phyloP scores from a whole-genome alignment of 169 alveolate genomes.

The Theileria orientalis region DNA sequence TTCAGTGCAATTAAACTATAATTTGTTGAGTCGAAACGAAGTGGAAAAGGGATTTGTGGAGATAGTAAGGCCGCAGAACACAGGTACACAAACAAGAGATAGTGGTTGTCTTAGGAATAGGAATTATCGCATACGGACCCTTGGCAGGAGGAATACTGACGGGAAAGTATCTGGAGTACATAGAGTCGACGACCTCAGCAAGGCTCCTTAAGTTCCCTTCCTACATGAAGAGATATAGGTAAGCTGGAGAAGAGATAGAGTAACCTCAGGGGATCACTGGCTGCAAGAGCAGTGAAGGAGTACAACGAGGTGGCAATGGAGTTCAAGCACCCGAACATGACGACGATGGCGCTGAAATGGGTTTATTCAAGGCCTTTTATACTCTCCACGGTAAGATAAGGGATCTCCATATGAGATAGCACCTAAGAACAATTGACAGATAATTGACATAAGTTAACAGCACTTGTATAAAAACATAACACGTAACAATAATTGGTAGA shows the following conservation, averaged over 20 bases:
- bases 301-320: constrained; percentile 73
- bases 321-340: constrained; percentile 71
- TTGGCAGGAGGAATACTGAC: constrained; percentile 82
- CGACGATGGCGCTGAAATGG: constrained; percentile 80
- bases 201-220: constrained; percentile 81
- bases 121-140: constrained; percentile 77
- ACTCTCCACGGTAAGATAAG: constrained; percentile 66
- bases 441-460: too few species aligned
- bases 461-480: not conserved
- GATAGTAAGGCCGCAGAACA: constrained; percentile 77
- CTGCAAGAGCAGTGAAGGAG: constrained; percentile 77
- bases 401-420: too few species aligned
- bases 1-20: constrained; percentile 76
- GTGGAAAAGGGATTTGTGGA: constrained; percentile 83
- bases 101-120: constrained; percentile 43
- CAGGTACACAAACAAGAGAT: constrained; percentile 54
- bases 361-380: constrained; percentile 79
- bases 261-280: constrained; percentile 76
- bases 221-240: constrained; percentile 77
- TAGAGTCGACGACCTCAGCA: constrained; percentile 80
- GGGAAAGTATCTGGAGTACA: constrained; percentile 80
- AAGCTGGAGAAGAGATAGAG: not conserved
- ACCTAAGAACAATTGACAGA: not conserved
- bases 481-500: constrained; percentile 2
- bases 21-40: constrained; percentile 77